Base-by-base conservation (phyloP, 768 basidiomycete species). In the Boletus sp. region DNA sequence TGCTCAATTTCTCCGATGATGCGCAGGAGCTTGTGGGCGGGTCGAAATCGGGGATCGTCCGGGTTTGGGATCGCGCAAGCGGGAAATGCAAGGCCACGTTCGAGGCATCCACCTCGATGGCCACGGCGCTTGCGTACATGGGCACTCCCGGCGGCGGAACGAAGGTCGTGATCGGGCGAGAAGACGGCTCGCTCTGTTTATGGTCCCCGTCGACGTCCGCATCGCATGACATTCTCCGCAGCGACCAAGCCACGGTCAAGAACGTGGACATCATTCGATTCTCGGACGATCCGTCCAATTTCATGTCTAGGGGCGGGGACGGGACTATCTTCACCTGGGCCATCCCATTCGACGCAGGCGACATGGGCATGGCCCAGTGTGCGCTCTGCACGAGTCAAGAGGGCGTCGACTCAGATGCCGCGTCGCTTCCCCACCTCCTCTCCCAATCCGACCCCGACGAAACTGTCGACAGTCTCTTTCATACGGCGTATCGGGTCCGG, bases 71-170 rank as follows among this genome's bases (percentile, higher is more conserved):
- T 32, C 57, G 50, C 4, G 29, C 42, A 0, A 64, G 52, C 30
- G 64, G 68, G 4, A 15, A 40, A 15, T 64, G 55, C 46, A 55
- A 55, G 41, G 50, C 60, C 30, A 54, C 39, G n/a, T 47, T 62
- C 4, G 54, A 9, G 1, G 42, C 0, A 1, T 48, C 54, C 29
- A 47, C 59, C 3, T 56, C 56, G 3, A 37, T 5, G 44, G 68
- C 69, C 32, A 69, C 61, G 14, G 55, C 65, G 28, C 50, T 70
- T 20, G 58, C 53, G n/a, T 61, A 50, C 30, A 36, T 46, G 15
- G 10, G 15, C 33, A 40, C 29, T 0, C 29, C 53, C 20, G 42
- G 50, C 18, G 50, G 47, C 2, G 33, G 17, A 6, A 30, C 35
- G 17, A 47, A 36, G 32, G 29, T 67, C 9, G 56, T 53, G n/a